Conservation (phyloP, 2,329 filamentous ascomycete genomes). For the Paracamarosporium sp. region DNA sequence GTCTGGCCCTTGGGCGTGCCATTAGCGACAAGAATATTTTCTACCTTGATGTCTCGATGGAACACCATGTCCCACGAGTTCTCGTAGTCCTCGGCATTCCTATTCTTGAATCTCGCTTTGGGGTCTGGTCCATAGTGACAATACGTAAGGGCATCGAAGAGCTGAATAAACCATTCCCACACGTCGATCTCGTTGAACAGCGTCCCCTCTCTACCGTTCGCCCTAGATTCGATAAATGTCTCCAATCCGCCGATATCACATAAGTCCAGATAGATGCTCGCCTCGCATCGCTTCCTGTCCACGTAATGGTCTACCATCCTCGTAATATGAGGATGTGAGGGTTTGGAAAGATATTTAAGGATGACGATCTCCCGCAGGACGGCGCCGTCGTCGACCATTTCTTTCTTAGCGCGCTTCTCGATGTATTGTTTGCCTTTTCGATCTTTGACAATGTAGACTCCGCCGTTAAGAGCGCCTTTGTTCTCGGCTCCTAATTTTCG, state of each 20-base stretch:
- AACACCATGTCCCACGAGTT: slow-evolving; percentile 7
- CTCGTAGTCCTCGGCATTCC: background rate
- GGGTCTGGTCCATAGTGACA: slow-evolving; percentile 12
- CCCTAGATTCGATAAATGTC: background rate
- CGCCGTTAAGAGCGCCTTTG: slow-evolving; percentile 10
- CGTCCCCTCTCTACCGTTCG: background rate
- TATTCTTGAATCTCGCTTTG: background rate
- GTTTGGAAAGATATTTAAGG: slow-evolving; percentile 4
- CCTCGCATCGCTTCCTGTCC: background rate
- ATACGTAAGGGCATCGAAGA: slow-evolving; percentile 11
- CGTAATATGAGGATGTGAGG: slow-evolving; percentile 8
- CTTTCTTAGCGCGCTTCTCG: slow-evolving; percentile 2
- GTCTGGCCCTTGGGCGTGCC: slow-evolving; percentile 1
- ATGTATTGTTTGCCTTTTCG: background rate
- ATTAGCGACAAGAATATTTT: slow-evolving; percentile 7
- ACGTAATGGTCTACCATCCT: slow-evolving; percentile 13
- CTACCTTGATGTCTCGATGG: slow-evolving; percentile 13
- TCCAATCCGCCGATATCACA: background rate
- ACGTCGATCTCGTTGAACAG: slow-evolving; percentile 10
- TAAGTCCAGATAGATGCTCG: slow-evolving; percentile 7
- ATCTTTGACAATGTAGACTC: slow-evolving; percentile 9
- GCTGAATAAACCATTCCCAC: slow-evolving; percentile 16
- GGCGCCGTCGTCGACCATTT: background rate
- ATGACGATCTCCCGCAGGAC: slow-evolving; percentile 1
- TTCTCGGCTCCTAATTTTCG: background rate